A percentile compares a stretch with the other conserved stretches of the same genome.
Conservation (phyloP, 2,329 filamentous ascomycete genomes). For the Stemphylium vesicarium region DNA sequence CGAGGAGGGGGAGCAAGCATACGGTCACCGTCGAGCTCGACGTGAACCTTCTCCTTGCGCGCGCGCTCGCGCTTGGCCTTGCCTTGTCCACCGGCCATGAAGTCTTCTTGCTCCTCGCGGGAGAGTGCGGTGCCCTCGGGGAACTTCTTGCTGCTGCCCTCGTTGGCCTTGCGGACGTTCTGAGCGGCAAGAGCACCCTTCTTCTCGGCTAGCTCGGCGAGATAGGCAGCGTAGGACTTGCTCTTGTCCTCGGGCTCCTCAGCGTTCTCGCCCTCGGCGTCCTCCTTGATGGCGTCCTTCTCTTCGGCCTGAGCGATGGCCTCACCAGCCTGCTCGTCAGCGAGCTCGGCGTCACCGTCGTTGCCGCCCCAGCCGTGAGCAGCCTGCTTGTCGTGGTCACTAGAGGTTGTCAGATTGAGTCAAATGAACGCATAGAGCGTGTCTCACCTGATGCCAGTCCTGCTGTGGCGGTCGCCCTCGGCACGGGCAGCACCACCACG, state of each 20-base stretch:
- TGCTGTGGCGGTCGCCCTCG: constrained; percentile 69
- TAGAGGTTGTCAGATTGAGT: constrained; percentile 44
- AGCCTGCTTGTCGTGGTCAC: constrained; percentile 84
- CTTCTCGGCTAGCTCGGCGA: constrained; percentile 77
- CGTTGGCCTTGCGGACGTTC: constrained; percentile 87
- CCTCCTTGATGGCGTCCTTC: constrained; percentile 62
- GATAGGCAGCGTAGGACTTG: constrained; percentile 89
- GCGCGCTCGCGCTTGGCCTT: constrained; percentile 85
- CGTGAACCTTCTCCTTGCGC: constrained; percentile 86
- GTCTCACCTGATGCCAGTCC: constrained; percentile 64
- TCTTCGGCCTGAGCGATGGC: constrained; percentile 85
- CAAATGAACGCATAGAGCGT: neutral
- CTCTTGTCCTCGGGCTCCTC: constrained; percentile 80
- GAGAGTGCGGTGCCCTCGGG: constrained; percentile 74
- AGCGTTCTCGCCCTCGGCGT: constrained; percentile 50
- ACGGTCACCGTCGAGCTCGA: constrained; percentile 83
- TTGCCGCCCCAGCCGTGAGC: constrained; percentile 87
- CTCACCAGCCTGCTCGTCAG: constrained; percentile 90
- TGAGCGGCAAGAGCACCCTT: constrained; percentile 72
- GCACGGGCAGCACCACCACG: constrained; percentile 50
- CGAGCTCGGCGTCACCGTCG: constrained; percentile 82
- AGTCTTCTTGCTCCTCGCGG: constrained; percentile 68
- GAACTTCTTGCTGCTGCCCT: constrained; percentile 96
- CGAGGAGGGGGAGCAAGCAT: constrained; percentile 61
- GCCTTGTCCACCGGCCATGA: constrained; percentile 74